phyloP scores from a whole-genome alignment of 1,139 yeast species.

The Debaryomyces coudertii region DNA sequence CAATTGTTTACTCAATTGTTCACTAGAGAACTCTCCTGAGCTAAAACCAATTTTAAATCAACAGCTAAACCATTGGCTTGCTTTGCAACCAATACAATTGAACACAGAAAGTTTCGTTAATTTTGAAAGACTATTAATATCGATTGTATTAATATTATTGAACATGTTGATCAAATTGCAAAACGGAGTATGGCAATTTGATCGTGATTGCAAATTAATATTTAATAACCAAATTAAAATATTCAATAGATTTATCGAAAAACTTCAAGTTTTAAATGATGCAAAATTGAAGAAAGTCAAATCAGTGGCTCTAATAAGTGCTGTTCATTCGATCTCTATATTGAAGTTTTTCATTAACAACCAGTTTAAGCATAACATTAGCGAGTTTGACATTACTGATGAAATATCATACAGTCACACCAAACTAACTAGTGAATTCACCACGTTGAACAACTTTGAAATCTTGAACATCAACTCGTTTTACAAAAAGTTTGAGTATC shows the following conservation, averaged over 20 bases:
- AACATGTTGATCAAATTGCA: slow-evolving; percentile 24
- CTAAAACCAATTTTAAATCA: slow-evolving; percentile 22
- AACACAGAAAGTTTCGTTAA: slow-evolving; percentile 20
- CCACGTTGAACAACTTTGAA: slow-evolving; percentile 29
- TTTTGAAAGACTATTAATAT: slow-evolving; percentile 32
- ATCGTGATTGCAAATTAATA: slow-evolving; percentile 19
- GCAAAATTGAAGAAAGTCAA: slow-evolving; percentile 17
- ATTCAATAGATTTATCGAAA: slow-evolving; percentile 30
- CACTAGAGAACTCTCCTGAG: slow-evolving; percentile 19
- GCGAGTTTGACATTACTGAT: slow-evolving; percentile 15
- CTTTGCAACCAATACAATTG: slow-evolving; percentile 19
- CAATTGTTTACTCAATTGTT: slow-evolving; percentile 37
- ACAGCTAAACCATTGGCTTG: slow-evolving; percentile 33
- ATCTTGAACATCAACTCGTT: slow-evolving; percentile 28
- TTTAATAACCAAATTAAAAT: slow-evolving; percentile 39
- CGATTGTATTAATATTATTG: slow-evolving; percentile 33
- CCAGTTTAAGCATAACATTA: slow-evolving; percentile 10
- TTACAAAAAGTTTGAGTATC: slow-evolving; percentile 29
- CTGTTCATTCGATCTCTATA: slow-evolving; percentile 36
- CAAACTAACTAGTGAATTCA: slow-evolving; percentile 11
- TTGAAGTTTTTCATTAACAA: slow-evolving; percentile 34
- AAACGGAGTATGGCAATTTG: slow-evolving; percentile 11
- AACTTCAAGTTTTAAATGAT: slow-evolving; percentile 18
- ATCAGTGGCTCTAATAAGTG: slow-evolving; percentile 28
- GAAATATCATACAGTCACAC: slow-evolving; percentile 21